Conservation (phyloP, 2,329 filamentous ascomycete genomes). For the Aspergillus sp. region DNA sequence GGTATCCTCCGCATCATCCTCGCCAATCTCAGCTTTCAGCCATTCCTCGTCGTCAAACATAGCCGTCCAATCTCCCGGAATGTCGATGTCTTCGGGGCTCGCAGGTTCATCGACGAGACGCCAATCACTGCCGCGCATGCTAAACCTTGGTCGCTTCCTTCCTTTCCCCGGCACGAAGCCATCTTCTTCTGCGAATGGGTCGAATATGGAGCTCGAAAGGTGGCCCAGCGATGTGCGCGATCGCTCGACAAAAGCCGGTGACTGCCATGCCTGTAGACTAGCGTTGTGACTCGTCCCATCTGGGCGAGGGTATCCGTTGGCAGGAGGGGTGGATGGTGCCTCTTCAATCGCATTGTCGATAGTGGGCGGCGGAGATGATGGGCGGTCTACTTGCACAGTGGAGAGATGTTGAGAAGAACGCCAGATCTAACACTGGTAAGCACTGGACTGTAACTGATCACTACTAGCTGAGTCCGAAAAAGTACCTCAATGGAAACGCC, state of each 20-base stretch:
- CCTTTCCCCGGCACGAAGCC: conserved; percentile 60
- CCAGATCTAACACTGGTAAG: conserved; percentile 27
- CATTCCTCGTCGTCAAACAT: conserved; percentile 28
- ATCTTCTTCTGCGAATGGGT: conserved; percentile 69
- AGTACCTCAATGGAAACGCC: conserved; percentile 39
- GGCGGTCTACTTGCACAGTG: conserved; percentile 56
- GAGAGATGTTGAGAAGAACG: conserved; percentile 27
- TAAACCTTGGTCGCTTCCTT: conserved; percentile 70
- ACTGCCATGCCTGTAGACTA: conserved; percentile 63
- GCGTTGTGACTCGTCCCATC: conserved; percentile 18
- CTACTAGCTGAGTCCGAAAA: neutral
- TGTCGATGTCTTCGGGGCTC: conserved; percentile 61
- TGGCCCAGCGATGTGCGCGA: conserved; percentile 69
- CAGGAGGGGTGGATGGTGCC: conserved; percentile 28
- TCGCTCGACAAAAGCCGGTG: conserved; percentile 77
- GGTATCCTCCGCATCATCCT: conserved; percentile 11
- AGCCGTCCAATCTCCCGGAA: conserved; percentile 29
- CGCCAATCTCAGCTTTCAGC: conserved; percentile 13
- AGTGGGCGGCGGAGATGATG: conserved; percentile 29
- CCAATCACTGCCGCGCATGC: conserved; percentile 70
- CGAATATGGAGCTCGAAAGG: conserved; percentile 63
- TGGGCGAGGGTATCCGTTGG: conserved; percentile 22
- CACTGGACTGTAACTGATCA: neutral
- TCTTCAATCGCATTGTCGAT: conserved; percentile 19
- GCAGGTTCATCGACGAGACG: conserved; percentile 70